Percentiles rank a stretch among this genome's conserved stretches.
Conservation (phyloP, 2,329 filamentous ascomycete genomes). For the Penicillium corylophilum region DNA sequence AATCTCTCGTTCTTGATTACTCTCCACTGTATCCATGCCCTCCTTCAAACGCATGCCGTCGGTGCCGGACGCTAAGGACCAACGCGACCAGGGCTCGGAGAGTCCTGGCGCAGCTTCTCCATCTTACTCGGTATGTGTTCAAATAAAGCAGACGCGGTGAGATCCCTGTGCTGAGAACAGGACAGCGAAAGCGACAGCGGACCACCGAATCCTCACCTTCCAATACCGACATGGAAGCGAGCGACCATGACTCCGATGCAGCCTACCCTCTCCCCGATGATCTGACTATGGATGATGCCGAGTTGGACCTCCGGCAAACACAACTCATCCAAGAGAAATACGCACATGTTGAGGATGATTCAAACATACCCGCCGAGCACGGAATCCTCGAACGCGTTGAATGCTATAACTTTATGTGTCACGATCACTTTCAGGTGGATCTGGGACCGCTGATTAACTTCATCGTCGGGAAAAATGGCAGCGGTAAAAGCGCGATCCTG, state of each 20-base stretch:
- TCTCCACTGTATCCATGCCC: slow-evolving; percentile 34
- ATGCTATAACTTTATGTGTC: slow-evolving; percentile 96
- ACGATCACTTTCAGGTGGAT: slow-evolving; percentile 73
- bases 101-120: slow-evolving; percentile 26
- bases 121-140: slow-evolving; percentile 32
- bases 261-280: slow-evolving; percentile 22
- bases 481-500: slow-evolving; percentile 92
- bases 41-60: slow-evolving; percentile 43
- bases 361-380: slow-evolving; percentile 75
- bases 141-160: neutral
- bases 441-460: slow-evolving; percentile 97
- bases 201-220: slow-evolving; percentile 28
- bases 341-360: slow-evolving; percentile 50
- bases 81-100: slow-evolving; percentile 29
- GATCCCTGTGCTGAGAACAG: neutral
- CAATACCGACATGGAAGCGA: slow-evolving; percentile 23
- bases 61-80: slow-evolving; percentile 30
- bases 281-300: slow-evolving; percentile 32
- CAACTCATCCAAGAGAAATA: slow-evolving; percentile 59
- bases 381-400: slow-evolving; percentile 86
- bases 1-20: neutral
- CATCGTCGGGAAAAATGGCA: slow-evolving; percentile 95
- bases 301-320: slow-evolving; percentile 60
- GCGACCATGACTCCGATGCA: neutral
- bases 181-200: slow-evolving; percentile 46